These are phyloP conservation scores for Pterocarpus santalinus DNA, from an alignment of 306 rosid species.

Conservation along the genomic window DNA sequence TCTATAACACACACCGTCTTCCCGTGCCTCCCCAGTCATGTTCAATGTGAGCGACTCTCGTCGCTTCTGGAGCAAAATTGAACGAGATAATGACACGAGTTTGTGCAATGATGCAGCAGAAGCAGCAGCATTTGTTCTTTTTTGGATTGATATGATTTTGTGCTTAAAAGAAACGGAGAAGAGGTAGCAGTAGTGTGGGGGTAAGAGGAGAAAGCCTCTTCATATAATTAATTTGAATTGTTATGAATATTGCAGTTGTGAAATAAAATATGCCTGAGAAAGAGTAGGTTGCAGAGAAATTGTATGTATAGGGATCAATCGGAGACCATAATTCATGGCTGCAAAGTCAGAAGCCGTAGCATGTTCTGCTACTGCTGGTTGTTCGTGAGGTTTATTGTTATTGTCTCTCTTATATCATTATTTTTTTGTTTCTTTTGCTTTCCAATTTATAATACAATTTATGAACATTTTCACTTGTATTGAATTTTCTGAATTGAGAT, in stretches of 20 bases:
- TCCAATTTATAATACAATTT: slow-evolving; percentile 66
- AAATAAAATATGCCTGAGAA: slow-evolving; percentile 77
- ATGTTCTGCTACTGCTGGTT: slow-evolving; percentile 55
- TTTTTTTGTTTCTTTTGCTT: slow-evolving; percentile 50
- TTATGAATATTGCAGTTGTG: slow-evolving; percentile 73
- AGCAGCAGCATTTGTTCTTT: slow-evolving; percentile 39
- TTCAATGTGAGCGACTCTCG: slow-evolving; percentile 64
- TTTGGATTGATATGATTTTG: background rate
- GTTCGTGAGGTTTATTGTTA: slow-evolving; percentile 62
- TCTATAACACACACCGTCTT: slow-evolving; percentile 13
- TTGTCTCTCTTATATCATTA: slow-evolving; percentile 60
- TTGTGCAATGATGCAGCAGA: slow-evolving; percentile 31
- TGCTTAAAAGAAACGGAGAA: slow-evolving; percentile 39
- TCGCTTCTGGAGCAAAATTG: slow-evolving; percentile 57
- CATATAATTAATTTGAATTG: slow-evolving; percentile 73
- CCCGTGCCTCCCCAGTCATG: slow-evolving; percentile 35
- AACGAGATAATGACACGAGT: slow-evolving; percentile 37
- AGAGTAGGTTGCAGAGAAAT: slow-evolving; percentile 77
- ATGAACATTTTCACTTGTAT: slow-evolving; percentile 65
- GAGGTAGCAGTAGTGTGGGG: slow-evolving; percentile 51
- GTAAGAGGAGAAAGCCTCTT: slow-evolving; percentile 59
- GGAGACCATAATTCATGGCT: slow-evolving; percentile 66
- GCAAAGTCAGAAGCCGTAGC: slow-evolving; percentile 60
- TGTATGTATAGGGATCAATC: slow-evolving; percentile 82
- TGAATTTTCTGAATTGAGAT: slow-evolving; percentile 55